phyloP scores from a whole-genome alignment of 495 filamentous ascomycete species.

The Talaromyces proteolyticus region DNA sequence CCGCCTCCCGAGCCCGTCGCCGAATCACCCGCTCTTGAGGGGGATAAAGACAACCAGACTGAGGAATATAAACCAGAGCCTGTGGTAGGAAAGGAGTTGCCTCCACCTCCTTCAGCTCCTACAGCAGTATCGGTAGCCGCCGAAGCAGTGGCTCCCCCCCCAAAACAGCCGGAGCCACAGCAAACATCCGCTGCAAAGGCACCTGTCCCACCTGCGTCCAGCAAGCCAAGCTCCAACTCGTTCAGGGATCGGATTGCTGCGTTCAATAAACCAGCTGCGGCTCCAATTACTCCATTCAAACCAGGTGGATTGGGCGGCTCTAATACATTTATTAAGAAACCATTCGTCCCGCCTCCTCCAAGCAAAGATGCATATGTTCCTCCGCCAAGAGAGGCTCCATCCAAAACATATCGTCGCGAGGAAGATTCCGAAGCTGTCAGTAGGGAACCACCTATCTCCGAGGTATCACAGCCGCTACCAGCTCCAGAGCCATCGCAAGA shows the following conservation, averaged over 20 bases:
- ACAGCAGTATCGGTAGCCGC: conserved; percentile 7
- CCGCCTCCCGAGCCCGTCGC: conserved; percentile 32
- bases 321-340: conserved; percentile 85
- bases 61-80: conserved; percentile 26
- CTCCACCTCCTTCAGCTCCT: conserved; percentile 32
- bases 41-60: conserved; percentile 30
- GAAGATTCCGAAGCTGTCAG: conserved; percentile 73
- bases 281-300: conserved; percentile 84
- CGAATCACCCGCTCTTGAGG: conserved; percentile 28
- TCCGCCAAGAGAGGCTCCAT: conserved; percentile 57
- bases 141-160: conserved; percentile 12
- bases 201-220: conserved; percentile 58
- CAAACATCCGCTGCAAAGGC: conserved; percentile 43
- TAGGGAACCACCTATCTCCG: conserved; percentile 38
- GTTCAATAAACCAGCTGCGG: conserved; percentile 85
- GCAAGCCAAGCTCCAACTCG: conserved; percentile 70
- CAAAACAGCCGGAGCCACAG: conserved; percentile 27
- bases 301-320: conserved; percentile 57
- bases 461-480: conserved; percentile 52
- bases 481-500: conserved; percentile 44
- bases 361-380: conserved; percentile 90
- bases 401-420: conserved; percentile 78
- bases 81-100: conserved; percentile 15
- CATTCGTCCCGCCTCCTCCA: conserved; percentile 94
- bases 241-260: conserved; percentile 95